Conservation (phyloP, 768 basidiomycete genomes). For the Lactarius evosmus region DNA sequence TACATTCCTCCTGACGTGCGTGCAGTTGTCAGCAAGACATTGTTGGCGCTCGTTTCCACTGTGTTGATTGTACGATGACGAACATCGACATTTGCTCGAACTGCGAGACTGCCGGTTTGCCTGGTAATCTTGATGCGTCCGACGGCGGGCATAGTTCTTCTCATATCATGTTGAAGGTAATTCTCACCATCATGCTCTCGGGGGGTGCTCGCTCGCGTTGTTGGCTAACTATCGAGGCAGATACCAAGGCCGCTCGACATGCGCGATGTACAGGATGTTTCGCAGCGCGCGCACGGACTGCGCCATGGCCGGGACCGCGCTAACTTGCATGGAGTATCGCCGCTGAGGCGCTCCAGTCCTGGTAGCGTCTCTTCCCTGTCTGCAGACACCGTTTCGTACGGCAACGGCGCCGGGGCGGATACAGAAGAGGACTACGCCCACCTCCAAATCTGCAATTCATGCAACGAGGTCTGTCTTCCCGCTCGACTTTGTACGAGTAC, state of each 20-base stretch:
- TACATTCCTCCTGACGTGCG: background rate
- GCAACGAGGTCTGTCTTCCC: constrained; percentile 13
- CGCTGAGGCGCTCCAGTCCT: constrained; percentile 23
- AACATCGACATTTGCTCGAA: constrained; percentile 78
- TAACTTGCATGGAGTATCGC: constrained; percentile 6
- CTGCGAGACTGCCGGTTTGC: constrained; percentile 82
- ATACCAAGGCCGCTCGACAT: constrained; percentile 81
- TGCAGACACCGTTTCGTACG: constrained; percentile 16
- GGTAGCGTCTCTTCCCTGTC: constrained; percentile 23
- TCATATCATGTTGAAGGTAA: constrained; percentile 93
- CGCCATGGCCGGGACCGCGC: constrained; percentile 17
- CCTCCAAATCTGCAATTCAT: constrained; percentile 24
- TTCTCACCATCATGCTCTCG: constrained; percentile 6
- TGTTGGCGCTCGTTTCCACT: constrained; percentile 89
- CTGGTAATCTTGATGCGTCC: constrained; percentile 73
- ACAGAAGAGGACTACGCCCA: constrained; percentile 16
- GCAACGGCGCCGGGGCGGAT: background rate
- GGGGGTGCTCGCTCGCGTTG: background rate
- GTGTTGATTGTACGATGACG: constrained; percentile 61
- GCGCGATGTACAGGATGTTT: constrained; percentile 62
- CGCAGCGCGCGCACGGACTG: constrained; percentile 22
- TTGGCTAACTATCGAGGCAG: constrained; percentile 39
- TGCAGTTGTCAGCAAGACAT: constrained; percentile 83
- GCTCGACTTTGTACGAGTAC: background rate
- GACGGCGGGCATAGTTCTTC: constrained; percentile 79